These are phyloP conservation scores for Psidium guajava DNA, from an alignment of 345 rosid genomes.

Conservation along the genomic window DNA sequence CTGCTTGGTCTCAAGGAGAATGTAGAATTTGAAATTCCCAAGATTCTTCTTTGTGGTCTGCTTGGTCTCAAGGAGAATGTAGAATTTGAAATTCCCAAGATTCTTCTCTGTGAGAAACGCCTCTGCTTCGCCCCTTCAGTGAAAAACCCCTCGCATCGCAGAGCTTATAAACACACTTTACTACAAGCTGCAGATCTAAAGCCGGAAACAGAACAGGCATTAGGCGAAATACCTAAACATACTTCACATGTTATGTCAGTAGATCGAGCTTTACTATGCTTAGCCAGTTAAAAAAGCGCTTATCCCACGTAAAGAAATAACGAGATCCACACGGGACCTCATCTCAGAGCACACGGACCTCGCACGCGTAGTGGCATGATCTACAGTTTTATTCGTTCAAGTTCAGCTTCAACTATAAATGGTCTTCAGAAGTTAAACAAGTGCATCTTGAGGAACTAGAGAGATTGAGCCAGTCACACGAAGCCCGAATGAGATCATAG, in stretches of 20 bases:
- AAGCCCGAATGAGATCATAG: not conserved
- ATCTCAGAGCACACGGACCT: not conserved
- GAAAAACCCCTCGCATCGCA: not conserved
- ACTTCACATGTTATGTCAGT: not conserved
- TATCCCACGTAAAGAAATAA: not conserved
- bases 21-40: not conserved
- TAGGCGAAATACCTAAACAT: not conserved
- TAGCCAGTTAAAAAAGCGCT: not conserved
- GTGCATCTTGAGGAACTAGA: not conserved
- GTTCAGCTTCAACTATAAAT: not conserved
- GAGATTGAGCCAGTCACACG: not conserved
- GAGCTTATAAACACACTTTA: not conserved
- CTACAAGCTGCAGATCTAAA: not conserved
- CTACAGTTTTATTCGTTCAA: not conserved
- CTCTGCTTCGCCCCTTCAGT: not conserved
- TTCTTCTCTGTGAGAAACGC: not conserved
- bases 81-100: not conserved
- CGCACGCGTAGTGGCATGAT: not conserved
- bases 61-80: not conserved
- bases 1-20: not conserved
- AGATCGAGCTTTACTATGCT: not conserved
- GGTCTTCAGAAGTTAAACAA: not conserved
- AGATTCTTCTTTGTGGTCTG: not conserved
- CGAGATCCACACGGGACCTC: too few relatives aligned
- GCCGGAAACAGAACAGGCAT: not conserved